These are phyloP conservation scores for Leccinum uliginosum DNA, from an alignment of 768 basidiomycete species.

Conservation along the genomic window DNA sequence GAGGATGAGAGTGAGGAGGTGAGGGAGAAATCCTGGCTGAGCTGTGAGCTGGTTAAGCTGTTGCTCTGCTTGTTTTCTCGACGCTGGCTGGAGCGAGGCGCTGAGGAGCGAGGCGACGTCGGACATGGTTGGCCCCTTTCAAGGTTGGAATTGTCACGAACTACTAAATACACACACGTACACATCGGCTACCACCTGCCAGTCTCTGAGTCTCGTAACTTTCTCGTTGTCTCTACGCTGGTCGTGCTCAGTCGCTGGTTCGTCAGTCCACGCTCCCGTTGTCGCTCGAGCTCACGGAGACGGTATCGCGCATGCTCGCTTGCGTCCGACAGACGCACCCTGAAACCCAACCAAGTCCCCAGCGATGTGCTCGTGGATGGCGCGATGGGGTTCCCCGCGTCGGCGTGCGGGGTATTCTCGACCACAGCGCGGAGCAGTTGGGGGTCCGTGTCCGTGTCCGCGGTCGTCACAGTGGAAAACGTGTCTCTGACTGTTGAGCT, in stretches of 20 bases:
- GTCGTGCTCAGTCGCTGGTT: background rate
- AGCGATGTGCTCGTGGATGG: background rate
- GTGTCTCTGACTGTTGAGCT: constrained; percentile 12
- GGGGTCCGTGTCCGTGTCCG: constrained; percentile 14
- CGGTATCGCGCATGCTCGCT: constrained; percentile 22
- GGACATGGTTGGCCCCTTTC: constrained; percentile 41
- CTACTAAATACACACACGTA: background rate
- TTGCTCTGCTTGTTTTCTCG: constrained; percentile 79
- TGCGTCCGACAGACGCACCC: constrained; percentile 22
- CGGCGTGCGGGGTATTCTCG: constrained; percentile 1
- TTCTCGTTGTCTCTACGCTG: background rate
- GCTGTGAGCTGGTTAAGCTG: constrained; percentile 60
- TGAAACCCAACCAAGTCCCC: constrained; percentile 16
- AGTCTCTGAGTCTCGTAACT: constrained; percentile 21
- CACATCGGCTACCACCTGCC: constrained; percentile 6
- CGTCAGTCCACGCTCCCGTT: background rate
- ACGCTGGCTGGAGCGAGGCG: constrained; percentile 63
- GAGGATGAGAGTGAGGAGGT: constrained; percentile 76
- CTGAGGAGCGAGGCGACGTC: constrained; percentile 67
- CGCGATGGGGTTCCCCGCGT: background rate
- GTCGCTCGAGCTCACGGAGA: constrained; percentile 11
- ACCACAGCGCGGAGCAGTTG: constrained; percentile 3
- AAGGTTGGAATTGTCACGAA: constrained; percentile 12
- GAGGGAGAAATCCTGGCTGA: constrained; percentile 74
- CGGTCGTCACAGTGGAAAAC: constrained; percentile 19